A percentile compares a stretch with the other conserved stretches of the same genome.
Conservation (phyloP, 2,329 filamentous ascomycete genomes). For the Aspergillus sp. region DNA sequence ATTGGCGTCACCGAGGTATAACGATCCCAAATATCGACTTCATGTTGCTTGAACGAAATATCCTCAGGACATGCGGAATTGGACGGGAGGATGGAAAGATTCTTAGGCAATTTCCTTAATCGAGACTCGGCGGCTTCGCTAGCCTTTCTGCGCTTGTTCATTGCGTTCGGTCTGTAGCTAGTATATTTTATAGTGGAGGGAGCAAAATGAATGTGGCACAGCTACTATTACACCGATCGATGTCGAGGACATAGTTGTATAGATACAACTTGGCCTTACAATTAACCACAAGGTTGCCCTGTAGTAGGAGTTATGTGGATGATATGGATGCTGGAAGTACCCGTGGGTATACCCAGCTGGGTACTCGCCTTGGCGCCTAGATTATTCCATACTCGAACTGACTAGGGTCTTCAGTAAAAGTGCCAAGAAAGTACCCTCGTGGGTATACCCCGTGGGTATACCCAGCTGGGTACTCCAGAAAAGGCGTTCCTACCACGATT, state of each 20-base stretch:
- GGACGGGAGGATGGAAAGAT: not conserved
- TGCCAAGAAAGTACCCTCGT: not conserved
- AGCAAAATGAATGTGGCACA: too few species aligned
- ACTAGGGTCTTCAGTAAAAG: too few species aligned
- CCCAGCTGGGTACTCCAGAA: not conserved
- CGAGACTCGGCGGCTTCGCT: not conserved
- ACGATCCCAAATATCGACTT: not conserved
- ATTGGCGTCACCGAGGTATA: not conserved
- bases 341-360: not conserved
- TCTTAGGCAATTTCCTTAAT: not conserved
- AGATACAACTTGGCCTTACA: too few species aligned
- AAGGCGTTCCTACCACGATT: too few species aligned
- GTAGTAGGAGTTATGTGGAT: too few species aligned
- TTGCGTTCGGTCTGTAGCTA: not conserved
- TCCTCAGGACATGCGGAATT: not conserved
- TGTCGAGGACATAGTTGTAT: too few species aligned
- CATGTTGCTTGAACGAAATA: not conserved
- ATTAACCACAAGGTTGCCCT: too few species aligned
- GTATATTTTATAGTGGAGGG: too few species aligned
- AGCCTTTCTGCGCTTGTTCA: not conserved
- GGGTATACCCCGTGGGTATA: not conserved
- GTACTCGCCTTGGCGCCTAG: not conserved
- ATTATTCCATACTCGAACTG: too few species aligned
- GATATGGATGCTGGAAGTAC: not conserved
- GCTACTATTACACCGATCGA: too few species aligned